Evolutionary conservation across 192 early-diverging fungal genomes (phyloP), one percentile per base, ranked within the genome.

Genomic region (Physocladia obscura): DNA sequence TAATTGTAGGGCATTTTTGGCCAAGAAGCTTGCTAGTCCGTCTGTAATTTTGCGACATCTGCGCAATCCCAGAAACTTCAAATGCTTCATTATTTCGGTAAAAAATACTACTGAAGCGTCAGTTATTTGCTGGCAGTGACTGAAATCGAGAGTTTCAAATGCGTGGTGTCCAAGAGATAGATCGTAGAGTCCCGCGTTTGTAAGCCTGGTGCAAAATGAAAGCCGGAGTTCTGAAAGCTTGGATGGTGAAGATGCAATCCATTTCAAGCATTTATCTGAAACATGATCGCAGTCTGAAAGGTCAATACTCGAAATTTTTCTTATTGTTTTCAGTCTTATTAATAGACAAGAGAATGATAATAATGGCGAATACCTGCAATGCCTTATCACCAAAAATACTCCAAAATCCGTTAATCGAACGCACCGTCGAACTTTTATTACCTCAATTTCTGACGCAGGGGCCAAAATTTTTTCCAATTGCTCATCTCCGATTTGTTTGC

Each of bases 241-340:
- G 11, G 62, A 65, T 36, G 75, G 75, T 51, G 56, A 61, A 22
- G 76, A 69, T 3, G 82, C 78, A 24, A 84, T 74, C 80, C 80
- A 83, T 58, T 84, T 82, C 13, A 84, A 63, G 37, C 77, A 83
- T 26, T 74, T 79, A 73, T 84, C 81, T 15, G 79, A 57, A 32
- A 82, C 49, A 26, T 82, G 81, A 31, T 84, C 79, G 67, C 81
- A 84, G 48, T 83, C 82, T 37, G 73, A 63, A 1, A 79, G 39
- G 30, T 83, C 81, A 17, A 81, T 58, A 26, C 37, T 32, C 50
- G 44, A 21, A 6, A 81, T 49, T 40, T 56, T 47, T 19, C 76
- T 81, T 63, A 37, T 29, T n/a, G n/a, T n/a, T n/a, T n/a, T n/a
- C n/a, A n/a, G n/a, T n/a, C n/a, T n/a, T n/a, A n/a, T n/a, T n/a